phyloP scores from a whole-genome alignment of 768 basidiomycete species.

The Galerina sulciceps region DNA sequence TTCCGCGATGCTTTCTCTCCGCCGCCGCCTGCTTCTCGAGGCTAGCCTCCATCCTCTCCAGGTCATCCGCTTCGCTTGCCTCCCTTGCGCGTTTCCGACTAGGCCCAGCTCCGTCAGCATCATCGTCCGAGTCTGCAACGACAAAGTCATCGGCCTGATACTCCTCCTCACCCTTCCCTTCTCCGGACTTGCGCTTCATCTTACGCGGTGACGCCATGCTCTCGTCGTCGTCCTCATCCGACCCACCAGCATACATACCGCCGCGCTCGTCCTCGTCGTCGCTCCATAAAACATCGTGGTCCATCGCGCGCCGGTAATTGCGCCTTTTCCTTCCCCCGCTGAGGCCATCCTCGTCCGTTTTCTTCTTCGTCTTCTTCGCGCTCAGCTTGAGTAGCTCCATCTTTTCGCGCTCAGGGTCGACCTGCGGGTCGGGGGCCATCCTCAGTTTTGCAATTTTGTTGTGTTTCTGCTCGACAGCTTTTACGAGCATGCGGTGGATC shows the following conservation, averaged over 20 bases:
- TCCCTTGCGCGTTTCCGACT: slow-evolving; percentile 40
- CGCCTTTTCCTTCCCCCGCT: slow-evolving; percentile 52
- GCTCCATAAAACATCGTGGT: slow-evolving; percentile 51
- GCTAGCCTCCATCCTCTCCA: slow-evolving; percentile 75
- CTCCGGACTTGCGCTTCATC: slow-evolving; percentile 48
- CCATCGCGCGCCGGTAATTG: slow-evolving; percentile 42
- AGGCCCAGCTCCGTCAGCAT: slow-evolving; percentile 40
- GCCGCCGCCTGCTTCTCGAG: slow-evolving; percentile 60
- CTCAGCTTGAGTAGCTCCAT: slow-evolving; percentile 67
- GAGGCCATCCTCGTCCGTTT: slow-evolving; percentile 52
- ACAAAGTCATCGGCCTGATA: slow-evolving; percentile 89
- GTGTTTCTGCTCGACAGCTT: slow-evolving; percentile 85
- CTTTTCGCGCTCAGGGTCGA: slow-evolving; percentile 78
- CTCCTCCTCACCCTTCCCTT: slow-evolving; percentile 61
- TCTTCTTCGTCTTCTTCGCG: slow-evolving; percentile 66
- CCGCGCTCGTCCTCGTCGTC: slow-evolving; percentile 72
- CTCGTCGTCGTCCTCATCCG: slow-evolving; percentile 66
- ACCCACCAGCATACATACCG: slow-evolving; percentile 49
- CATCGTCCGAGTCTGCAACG: slow-evolving; percentile 78
- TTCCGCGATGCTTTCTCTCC: slow-evolving; percentile 43
- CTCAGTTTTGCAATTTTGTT: slow-evolving; percentile 79
- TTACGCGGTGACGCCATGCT: slow-evolving; percentile 41
- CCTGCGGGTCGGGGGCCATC: slow-evolving; percentile 78
- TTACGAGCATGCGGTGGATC: slow-evolving; percentile 87
- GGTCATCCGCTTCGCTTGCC: slow-evolving; percentile 52